Percentiles rank a stretch among this genome's conserved stretches.
phyloP scores from a whole-genome alignment of 495 filamentous ascomycete genomes.

The Aspergillus baeticus region DNA sequence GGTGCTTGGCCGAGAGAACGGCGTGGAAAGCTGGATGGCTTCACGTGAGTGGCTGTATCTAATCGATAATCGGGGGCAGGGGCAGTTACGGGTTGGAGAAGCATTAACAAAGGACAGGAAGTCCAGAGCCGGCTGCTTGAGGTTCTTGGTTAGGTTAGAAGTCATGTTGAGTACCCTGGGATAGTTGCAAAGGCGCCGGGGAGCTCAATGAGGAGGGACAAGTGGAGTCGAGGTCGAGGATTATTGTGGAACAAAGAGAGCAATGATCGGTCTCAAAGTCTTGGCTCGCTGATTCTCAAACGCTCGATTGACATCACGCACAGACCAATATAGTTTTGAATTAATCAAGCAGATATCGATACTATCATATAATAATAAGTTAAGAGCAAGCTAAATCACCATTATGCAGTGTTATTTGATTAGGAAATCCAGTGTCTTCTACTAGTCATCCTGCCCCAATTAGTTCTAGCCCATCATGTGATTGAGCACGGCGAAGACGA shows the following conservation, averaged over 20 bases:
- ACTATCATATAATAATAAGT: too few species aligned
- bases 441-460: neutral
- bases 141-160: constrained; percentile 41
- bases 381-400: too few species aligned
- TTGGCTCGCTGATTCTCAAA: constrained; percentile 11
- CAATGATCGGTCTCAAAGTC: neutral
- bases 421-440: too few species aligned
- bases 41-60: constrained; percentile 21
- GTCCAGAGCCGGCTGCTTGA: constrained; percentile 66
- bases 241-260: neutral
- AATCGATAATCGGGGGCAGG: neutral
- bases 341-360: too few species aligned
- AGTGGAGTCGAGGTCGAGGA: constrained; percentile 10
- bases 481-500: neutral
- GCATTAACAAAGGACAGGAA: constrained; percentile 93
- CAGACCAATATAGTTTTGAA: neutral
- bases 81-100: constrained; percentile 81
- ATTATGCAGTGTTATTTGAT: neutral
- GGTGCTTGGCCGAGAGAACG: constrained; percentile 71
- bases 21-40: constrained; percentile 83
- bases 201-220: constrained; percentile 11
- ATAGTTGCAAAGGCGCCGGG: neutral
- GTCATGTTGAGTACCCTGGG: constrained; percentile 50
- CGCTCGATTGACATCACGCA: neutral
- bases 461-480: neutral